Evolutionary conservation across 768 basidiomycete species (phyloP).

Genomic region (Russula brevipes): DNA sequence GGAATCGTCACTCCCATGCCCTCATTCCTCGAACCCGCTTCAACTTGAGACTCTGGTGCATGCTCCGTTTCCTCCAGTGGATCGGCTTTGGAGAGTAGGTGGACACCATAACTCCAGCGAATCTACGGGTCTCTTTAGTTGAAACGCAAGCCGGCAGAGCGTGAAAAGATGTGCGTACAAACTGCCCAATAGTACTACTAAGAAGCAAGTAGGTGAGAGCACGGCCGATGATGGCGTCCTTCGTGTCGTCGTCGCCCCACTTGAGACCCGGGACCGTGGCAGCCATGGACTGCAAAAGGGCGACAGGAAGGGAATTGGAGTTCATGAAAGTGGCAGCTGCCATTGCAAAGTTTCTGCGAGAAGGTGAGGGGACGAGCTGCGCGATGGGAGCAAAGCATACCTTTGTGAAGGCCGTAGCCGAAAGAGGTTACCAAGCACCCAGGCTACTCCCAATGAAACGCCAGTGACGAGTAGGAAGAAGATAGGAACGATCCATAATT

Average conservation of each 20-base stretch:
- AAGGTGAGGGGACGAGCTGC: background rate
- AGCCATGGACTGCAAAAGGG: slow-evolving; percentile 87
- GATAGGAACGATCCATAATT: slow-evolving; percentile 81
- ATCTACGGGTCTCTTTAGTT: slow-evolving; percentile 41
- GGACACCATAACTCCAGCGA: slow-evolving; percentile 93
- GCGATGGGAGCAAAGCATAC: slow-evolving; percentile 36
- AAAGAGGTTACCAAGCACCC: slow-evolving; percentile 54
- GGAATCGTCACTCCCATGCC: background rate
- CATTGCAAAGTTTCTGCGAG: slow-evolving; percentile 63
- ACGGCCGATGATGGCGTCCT: slow-evolving; percentile 86
- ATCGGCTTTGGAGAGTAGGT: slow-evolving; percentile 61
- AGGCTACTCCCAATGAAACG: slow-evolving; percentile 67
- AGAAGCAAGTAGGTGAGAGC: slow-evolving; percentile 86
- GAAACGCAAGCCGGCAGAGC: background rate
- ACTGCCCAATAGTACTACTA: slow-evolving; percentile 94
- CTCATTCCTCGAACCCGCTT: background rate
- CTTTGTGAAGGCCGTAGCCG: slow-evolving; percentile 71
- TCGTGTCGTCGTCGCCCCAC: slow-evolving; percentile 76
- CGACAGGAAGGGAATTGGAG: slow-evolving; percentile 91
- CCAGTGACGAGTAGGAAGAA: slow-evolving; percentile 76
- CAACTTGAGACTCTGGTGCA: background rate
- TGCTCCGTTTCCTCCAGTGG: slow-evolving; percentile 32
- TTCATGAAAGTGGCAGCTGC: slow-evolving; percentile 90
- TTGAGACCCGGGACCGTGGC: slow-evolving; percentile 75
- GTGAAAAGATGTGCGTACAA: slow-evolving; percentile 45